Evolutionary conservation across 768 basidiomycete genomes (phyloP).

Genomic region (Roridomyces roridus): DNA sequence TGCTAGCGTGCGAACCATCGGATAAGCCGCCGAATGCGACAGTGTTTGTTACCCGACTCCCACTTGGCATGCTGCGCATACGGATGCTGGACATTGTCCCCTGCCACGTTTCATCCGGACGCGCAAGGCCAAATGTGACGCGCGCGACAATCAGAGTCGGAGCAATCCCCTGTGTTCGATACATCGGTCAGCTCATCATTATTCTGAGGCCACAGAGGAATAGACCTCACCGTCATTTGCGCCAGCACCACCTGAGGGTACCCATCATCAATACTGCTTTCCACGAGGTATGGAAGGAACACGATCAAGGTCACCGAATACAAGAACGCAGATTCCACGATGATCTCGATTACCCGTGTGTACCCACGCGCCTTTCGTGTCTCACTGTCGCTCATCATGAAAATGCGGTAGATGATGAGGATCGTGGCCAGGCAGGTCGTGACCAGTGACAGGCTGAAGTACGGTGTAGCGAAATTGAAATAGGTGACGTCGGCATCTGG

Average conservation of each 20-base stretch:
- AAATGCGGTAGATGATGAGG: constrained; percentile 13
- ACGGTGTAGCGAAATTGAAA: constrained; percentile 11
- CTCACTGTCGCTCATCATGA: neutral
- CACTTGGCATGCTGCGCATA: too few relatives aligned
- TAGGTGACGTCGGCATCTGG: neutral
- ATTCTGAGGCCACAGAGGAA: neutral
- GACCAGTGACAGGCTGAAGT: constrained; percentile 7
- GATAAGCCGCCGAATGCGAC: too few relatives aligned
- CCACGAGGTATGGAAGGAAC: neutral
- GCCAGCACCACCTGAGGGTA: constrained; percentile 10
- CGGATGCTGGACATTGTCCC: too few relatives aligned
- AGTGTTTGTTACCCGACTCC: too few relatives aligned
- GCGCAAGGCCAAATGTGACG: neutral
- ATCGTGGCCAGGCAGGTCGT: constrained; percentile 8
- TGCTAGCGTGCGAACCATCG: too few relatives aligned
- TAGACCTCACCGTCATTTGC: constrained; percentile 8
- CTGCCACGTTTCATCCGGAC: too few relatives aligned
- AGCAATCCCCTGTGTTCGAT: constrained; percentile 9
- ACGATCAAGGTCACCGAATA: constrained; percentile 1
- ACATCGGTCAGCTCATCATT: neutral
- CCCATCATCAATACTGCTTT: neutral
- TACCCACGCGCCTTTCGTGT: neutral
- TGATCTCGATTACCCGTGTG: constrained; percentile 4
- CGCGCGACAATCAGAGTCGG: constrained; percentile 14
- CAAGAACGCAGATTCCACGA: constrained; percentile 11